Base-by-base conservation (phyloP, 179 eudicot genomes). In the Vitellaria paradoxa region DNA sequence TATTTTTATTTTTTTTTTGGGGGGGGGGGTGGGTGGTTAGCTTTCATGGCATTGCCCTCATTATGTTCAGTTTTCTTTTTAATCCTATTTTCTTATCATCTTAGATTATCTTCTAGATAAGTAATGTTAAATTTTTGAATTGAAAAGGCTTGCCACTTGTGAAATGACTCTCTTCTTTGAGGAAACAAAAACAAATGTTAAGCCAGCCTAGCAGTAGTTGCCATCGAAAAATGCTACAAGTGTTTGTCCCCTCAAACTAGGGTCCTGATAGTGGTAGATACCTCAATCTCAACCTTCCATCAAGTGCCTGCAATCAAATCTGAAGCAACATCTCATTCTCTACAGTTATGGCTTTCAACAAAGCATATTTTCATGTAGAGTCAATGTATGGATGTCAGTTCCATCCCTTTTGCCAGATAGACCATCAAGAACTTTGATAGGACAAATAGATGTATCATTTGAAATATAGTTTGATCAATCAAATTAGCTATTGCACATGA, bases 401-500 rank as follows among this genome's bases (percentile, higher is more conserved):
- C 46, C 11, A 75, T 47, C 47, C 56, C 9, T 17, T 74, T 42
- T 47, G 57, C 42, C n/a, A 23, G 13, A 7, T 13, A 20, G 17
- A n/a, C 68, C 5, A n/a, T 7, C 3, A 24, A 49, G 9, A 1
- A 30, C 37, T 30, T 30, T 30, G 37, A 30, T 30, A 30, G 37
- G 8, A 72, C 23, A 13, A 56, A 49, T 26, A 17, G 63, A 46
- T 62, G 42, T 20, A 46, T 73, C 47, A 46, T 59, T n/a, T 14
- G 20, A 11, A 56, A 70, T 74, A 57, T 73, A 3, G 56, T 45
- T 15, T 77, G 68, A 14, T 49, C 30, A 40, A 65, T 52, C 64
- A 65, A 37, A 55, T 65, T 75, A 40, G 40, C 12, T 56, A 71
- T 64, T 37, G 46, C 72, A 21, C 67, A 62, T 59, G 20, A 37